Evolutionary conservation across 768 basidiomycete genomes (phyloP), one percentile per base, ranked within the genome.

Genomic region (Phaeotremella fagi): DNA sequence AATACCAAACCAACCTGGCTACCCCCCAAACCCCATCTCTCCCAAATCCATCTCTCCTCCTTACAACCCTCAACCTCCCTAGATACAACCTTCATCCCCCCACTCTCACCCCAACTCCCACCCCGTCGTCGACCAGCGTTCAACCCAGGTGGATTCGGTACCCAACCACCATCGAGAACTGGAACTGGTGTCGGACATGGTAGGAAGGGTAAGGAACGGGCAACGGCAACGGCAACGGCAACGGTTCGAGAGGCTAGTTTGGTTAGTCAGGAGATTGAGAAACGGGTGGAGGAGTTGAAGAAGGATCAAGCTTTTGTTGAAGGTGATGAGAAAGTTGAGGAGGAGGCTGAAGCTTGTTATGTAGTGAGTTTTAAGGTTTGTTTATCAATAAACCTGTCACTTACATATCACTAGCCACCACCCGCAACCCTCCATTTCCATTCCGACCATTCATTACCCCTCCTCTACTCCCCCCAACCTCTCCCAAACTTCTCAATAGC

Each of bases 401-500:
- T 18, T 12, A 37, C 18, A 26, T 28, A 25, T 27, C 45, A 15
- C 20, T 28, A 73, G 72, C 72, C 72, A 2, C 72, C 72, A 15
- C 68, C 72, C 3, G 61, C 64, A 5, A 74, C 72, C 2, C 64
- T 69, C 2, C 57, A 65, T 25, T 72, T 60, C 56, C 56, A 72
- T 22, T 68, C 70, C 23, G 33, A 58, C 2, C 27, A 55, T 1
- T 54, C 66, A 0, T 63, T 76, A 1, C 72, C 75, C 1, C 57
- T 76, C 4, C 64, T 72, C 5, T 76, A 76, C 57, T 71, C 72
- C 2, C 60, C 69, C 2, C 61, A 72, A 14, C 70, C 72, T 0
- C 57, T 74, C 1, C 70, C 70, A 0, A 47, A 49, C 28, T 71
- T 60, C 44, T 82, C 89, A 60, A 81, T 98, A 53, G 95, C 95